Conservation (phyloP, 2,329 filamentous ascomycete species). For the Iodosphaeria phyllophila region DNA sequence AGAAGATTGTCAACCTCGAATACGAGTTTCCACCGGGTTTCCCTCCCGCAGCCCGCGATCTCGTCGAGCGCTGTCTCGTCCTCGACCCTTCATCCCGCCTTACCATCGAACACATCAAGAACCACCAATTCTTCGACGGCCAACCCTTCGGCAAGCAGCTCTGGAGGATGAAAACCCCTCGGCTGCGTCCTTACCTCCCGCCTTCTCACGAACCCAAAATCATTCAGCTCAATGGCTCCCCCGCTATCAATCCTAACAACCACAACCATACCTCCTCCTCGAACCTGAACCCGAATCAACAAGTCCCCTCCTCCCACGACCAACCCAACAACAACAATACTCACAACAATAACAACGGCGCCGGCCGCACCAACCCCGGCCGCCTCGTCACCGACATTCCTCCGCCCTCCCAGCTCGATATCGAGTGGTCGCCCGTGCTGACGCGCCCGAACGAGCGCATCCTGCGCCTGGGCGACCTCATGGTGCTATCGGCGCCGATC, state of each 20-base stretch:
- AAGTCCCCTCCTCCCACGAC: slow-evolving; percentile 9
- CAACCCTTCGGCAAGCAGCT: slow-evolving; percentile 66
- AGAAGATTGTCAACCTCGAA: slow-evolving; percentile 89
- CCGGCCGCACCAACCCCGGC: slow-evolving; percentile 44
- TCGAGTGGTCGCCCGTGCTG: slow-evolving; percentile 94
- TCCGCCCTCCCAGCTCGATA: slow-evolving; percentile 90
- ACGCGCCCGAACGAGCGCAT: slow-evolving; percentile 86
- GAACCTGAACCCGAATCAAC: slow-evolving; percentile 15
- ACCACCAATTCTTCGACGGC: slow-evolving; percentile 86
- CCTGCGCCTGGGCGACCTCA: slow-evolving; percentile 77
- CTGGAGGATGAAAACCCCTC: slow-evolving; percentile 80
- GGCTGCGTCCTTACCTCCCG: slow-evolving; percentile 68
- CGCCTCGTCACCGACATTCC: slow-evolving; percentile 87
- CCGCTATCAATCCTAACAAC: no score
- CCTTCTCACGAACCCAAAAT: slow-evolving; percentile 53
- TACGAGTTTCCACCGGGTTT: slow-evolving; percentile 89
- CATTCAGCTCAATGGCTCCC: slow-evolving; percentile 53
- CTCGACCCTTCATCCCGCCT: slow-evolving; percentile 70
- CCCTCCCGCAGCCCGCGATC: slow-evolving; percentile 65
- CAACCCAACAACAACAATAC: slow-evolving; percentile 17
- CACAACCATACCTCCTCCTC: no score
- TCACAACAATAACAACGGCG: slow-evolving; percentile 24
- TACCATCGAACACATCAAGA: slow-evolving; percentile 91
- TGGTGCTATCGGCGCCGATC: slow-evolving; percentile 64
- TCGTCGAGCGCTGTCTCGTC: slow-evolving; percentile 80